A percentile compares a stretch with the other conserved stretches of the same genome.
These are phyloP conservation scores for Zizania latifolia DNA, from an alignment of 176 grass and related monocot species.

Conservation along the genomic window DNA sequence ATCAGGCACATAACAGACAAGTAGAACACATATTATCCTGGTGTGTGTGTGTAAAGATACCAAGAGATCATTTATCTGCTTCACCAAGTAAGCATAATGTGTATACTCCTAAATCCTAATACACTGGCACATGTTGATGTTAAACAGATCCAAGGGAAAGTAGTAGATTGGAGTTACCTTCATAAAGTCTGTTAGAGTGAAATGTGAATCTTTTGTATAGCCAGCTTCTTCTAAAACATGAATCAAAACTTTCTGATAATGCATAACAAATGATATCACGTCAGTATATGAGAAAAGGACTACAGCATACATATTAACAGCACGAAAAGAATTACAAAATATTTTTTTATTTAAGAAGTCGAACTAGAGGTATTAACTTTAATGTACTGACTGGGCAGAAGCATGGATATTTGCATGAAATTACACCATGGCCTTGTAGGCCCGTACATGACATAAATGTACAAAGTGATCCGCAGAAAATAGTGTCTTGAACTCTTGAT, in stretches of 20 bases:
- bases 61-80: background rate
- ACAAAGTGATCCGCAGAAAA: background rate
- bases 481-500: background rate
- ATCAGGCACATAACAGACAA: background rate
- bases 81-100: background rate
- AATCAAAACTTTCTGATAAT: constrained; percentile 60
- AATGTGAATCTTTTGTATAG: constrained; percentile 55
- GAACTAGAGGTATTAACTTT: background rate
- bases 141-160: background rate
- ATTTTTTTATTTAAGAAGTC: background rate
- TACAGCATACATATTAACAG: background rate
- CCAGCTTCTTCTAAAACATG: constrained; percentile 81
- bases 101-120: background rate
- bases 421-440: background rate
- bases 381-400: background rate
- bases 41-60: background rate
- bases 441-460: background rate
- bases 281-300: constrained; percentile 3
- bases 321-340: background rate
- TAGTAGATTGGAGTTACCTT: constrained; percentile 43
- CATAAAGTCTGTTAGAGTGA: constrained; percentile 65
- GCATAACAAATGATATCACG: background rate
- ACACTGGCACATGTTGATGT: background rate
- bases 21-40: constrained; percentile 6
- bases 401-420: background rate